Base-by-base conservation (phyloP, 345 rosid genomes). In the Clausena lansium region DNA sequence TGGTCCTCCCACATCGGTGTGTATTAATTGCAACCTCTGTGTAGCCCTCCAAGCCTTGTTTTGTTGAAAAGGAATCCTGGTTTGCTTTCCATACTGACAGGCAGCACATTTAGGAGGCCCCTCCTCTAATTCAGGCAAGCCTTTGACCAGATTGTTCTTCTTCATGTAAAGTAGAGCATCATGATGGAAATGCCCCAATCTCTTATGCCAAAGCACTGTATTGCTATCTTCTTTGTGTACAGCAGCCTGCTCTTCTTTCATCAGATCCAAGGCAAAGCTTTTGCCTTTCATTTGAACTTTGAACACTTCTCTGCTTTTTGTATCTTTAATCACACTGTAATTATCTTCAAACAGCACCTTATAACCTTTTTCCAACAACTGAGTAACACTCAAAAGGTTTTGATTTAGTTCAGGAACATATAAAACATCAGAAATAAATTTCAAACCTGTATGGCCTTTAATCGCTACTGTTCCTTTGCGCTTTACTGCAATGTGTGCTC, bases 141-240 rank as follows among this genome's bases (percentile, higher is more conserved):
- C 32, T 30, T 30, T 30, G 32, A 30, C 32, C 2, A 30, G 1
- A 30, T 30, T 30, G 32, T 30, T 30, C 32, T 30, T 30, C 2
- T 30, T 30, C 32, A 30, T 30, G 32, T 30, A 30, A 30, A 30
- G 32, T 30, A 30, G 32, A 8, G 65, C 15, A 0, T 1, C 10
- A 73, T 73, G 66, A 73, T 72, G 76, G 30, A 72, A 72, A 24
- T 72, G 64, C 25, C 76, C 41, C 13, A 72, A 72, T 55, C 25
- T 58, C 66, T 24, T 73, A 32, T 73, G 47, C 76, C 65, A 35
- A 33, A 73, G 32, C 65, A 73, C 22, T 55, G 28, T 33, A 60
- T 38, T 59, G 55, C 13, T 74, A 17, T 74, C 38, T 38, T 60
- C 68, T 33, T 35, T 35, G 52, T 67, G 71, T 67, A 67, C 45